phyloP scores from a whole-genome alignment of 2,329 filamentous ascomycete species.

The Colletotrichum eleusines region DNA sequence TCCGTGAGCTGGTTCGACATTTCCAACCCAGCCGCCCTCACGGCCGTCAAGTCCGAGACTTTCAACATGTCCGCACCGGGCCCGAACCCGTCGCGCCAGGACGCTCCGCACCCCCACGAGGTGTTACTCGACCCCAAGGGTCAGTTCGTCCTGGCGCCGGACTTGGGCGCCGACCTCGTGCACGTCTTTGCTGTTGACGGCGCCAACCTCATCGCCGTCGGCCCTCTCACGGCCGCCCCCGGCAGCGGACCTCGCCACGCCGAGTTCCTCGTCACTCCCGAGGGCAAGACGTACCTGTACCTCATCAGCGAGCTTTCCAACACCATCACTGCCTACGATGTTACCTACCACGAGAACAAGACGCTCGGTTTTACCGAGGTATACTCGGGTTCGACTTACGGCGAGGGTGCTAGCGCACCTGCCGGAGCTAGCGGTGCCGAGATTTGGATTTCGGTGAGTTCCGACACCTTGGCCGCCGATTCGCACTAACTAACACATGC shows the following conservation, averaged over 20 bases:
- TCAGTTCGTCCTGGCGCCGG: conserved; percentile 72
- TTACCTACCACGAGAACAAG: conserved; percentile 61
- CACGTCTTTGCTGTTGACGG: conserved; percentile 67
- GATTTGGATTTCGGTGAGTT: conserved; percentile 68
- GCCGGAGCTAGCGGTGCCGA: conserved; percentile 64
- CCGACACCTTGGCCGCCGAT: conserved; percentile 1
- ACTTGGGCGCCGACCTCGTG: conserved; percentile 74
- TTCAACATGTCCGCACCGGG: conserved; percentile 56
- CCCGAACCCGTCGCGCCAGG: conserved; percentile 61
- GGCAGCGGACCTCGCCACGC: conserved; percentile 76
- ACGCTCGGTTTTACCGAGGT: conserved; percentile 60
- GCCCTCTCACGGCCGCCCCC: conserved; percentile 56
- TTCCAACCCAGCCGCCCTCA: conserved; percentile 52
- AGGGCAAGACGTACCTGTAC: conserved; percentile 66
- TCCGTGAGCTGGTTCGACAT: conserved; percentile 61
- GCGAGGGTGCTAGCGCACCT: conserved; percentile 56
- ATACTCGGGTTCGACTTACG: conserved; percentile 63
- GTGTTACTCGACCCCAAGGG: conserved; percentile 74
- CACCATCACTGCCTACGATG: conserved; percentile 67
- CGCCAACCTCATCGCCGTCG: conserved; percentile 54
- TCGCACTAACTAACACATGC: conserved; percentile 20
- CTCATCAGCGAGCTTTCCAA: conserved; percentile 72
- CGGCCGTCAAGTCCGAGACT: conserved; percentile 52
- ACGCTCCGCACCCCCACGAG: conserved; percentile 72
- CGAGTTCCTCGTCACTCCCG: conserved; percentile 62